Evolutionary conservation across 371 early-diverging fungal species (phyloP).

Genomic region (Sanchytrium tribonematis): DNA sequence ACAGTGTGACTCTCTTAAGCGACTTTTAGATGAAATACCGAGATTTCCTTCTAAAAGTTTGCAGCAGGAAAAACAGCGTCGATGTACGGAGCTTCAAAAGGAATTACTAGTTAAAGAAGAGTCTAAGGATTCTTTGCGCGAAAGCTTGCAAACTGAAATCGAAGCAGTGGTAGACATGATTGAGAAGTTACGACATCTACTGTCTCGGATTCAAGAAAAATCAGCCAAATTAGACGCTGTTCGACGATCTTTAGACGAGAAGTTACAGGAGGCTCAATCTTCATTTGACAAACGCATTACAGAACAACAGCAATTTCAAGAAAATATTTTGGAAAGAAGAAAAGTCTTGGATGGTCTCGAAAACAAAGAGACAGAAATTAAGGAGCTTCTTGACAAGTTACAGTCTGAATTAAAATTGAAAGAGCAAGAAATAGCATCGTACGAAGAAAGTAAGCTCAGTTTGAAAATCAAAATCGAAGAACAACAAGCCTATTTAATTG

Average conservation of each 20-base stretch:
- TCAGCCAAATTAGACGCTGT: background rate
- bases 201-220: background rate
- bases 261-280: background rate
- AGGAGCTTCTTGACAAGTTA: background rate
- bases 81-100: background rate
- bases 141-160: background rate
- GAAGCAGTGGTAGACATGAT: background rate
- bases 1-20: background rate
- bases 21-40: background rate
- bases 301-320: background rate
- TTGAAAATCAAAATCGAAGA: background rate
- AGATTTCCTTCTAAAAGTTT: background rate
- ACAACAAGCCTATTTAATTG: background rate
- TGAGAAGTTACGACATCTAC: background rate
- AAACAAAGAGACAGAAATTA: background rate
- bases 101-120: background rate
- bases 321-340: background rate
- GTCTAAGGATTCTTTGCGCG: background rate
- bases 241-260: background rate
- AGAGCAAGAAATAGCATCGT: background rate
- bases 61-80: background rate
- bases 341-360: background rate
- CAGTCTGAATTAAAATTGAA: background rate
- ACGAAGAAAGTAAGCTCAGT: background rate
- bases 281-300: background rate